These are phyloP conservation scores for Incumbomyces lentus DNA, from an alignment of 2,329 filamentous ascomycete species.

Conservation along the genomic window DNA sequence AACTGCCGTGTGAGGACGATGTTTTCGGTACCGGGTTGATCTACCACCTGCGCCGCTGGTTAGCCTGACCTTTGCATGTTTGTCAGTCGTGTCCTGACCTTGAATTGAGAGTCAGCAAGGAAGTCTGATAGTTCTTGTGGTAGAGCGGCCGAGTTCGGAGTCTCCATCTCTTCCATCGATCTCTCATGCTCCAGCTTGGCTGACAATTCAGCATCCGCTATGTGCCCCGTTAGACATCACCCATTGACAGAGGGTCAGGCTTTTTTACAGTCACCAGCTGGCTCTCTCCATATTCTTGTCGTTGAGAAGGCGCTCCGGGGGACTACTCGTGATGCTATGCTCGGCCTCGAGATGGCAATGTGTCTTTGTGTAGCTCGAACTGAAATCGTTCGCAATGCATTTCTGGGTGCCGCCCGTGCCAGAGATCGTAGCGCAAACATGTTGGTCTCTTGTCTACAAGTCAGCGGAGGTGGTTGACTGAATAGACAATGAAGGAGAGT, in stretches of 20 bases:
- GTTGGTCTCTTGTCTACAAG: constrained; percentile 20
- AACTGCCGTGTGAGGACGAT: constrained; percentile 73
- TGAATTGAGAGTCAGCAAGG: constrained; percentile 72
- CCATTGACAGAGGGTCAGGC: not conserved
- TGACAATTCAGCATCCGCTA: constrained; percentile 66
- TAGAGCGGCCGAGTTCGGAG: constrained; percentile 54
- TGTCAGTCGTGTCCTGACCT: constrained; percentile 40
- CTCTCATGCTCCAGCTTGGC: constrained; percentile 80
- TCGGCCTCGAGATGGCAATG: constrained; percentile 2
- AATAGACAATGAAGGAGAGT: not conserved
- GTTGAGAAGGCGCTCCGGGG: constrained; percentile 34
- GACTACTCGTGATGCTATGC: not conserved
- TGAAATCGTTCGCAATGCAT: constrained; percentile 47
- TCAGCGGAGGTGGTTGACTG: not conserved
- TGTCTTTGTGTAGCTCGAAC: constrained; percentile 28
- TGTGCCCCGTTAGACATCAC: constrained; percentile 11
- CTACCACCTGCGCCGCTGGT: constrained; percentile 45
- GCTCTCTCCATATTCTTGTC: constrained; percentile 30
- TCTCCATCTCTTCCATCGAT: constrained; percentile 71
- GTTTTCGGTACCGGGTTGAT: constrained; percentile 75
- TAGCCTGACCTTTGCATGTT: constrained; percentile 8
- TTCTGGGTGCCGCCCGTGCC: constrained; percentile 57
- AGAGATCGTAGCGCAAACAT: constrained; percentile 63
- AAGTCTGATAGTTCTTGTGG: constrained; percentile 78
- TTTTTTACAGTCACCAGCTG: constrained; percentile 37